Evolutionary conservation across 805 yeast genomes (phyloP).

Genomic region (Saccharomycopsis fibuligera): DNA sequence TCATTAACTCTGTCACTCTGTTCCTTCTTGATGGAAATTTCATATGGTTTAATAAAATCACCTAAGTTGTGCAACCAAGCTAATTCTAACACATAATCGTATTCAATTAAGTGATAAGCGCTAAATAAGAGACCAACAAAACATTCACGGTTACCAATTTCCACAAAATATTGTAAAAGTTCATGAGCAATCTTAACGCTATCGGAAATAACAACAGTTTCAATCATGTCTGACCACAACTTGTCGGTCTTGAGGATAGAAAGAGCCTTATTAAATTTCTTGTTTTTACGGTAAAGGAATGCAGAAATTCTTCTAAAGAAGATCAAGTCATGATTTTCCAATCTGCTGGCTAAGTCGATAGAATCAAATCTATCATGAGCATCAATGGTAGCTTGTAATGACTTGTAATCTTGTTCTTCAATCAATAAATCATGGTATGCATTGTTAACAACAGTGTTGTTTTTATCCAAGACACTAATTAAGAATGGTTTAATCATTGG

Average conservation of each 20-base stretch:
- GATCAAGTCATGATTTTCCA: constrained; percentile 84
- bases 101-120: constrained; percentile 72
- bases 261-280: constrained; percentile 87
- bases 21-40: constrained; percentile 77
- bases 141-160: constrained; percentile 93
- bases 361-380: constrained; percentile 88
- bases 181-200: constrained; percentile 83
- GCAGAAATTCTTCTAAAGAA: constrained; percentile 98
- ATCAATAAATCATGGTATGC: constrained; percentile 94
- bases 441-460: constrained; percentile 83
- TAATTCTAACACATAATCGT: constrained; percentile 81
- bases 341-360: constrained; percentile 82
- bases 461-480: constrained; percentile 84
- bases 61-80: constrained; percentile 84
- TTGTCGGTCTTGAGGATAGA: constrained; percentile 85
- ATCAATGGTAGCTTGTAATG: constrained; percentile 81
- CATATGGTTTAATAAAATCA: constrained; percentile 88
- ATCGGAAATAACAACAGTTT: constrained; percentile 80
- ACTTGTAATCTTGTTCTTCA: constrained; percentile 93
- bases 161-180: constrained; percentile 83
- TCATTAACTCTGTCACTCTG: constrained; percentile 60
- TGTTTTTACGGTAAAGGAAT: constrained; percentile 84
- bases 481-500: constrained; percentile 95
- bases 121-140: constrained; percentile 83
- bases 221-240: constrained; percentile 91